phyloP scores from a whole-genome alignment of 2,329 filamentous ascomycete genomes.

The Fusarium proliferatum region DNA sequence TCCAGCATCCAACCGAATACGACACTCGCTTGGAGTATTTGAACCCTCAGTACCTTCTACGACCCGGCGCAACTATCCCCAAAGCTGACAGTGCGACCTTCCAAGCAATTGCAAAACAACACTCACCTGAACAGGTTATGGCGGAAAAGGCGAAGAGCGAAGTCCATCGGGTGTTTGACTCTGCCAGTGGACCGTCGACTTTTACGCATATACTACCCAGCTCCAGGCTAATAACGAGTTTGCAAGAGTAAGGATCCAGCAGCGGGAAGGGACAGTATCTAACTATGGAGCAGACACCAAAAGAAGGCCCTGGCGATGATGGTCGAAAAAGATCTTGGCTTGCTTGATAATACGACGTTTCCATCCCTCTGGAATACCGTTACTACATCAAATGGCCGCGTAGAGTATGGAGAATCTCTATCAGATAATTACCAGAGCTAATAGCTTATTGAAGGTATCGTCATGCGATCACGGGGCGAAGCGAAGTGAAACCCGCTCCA shows the following conservation, averaged over 20 bases:
- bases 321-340: background rate
- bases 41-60: background rate
- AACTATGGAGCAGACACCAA: background rate
- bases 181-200: background rate
- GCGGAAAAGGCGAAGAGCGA: background rate
- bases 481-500: fast-evolving
- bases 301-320: background rate
- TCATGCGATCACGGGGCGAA: background rate
- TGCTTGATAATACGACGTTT: background rate
- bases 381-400: background rate
- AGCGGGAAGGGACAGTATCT: fast-evolving
- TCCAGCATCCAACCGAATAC: background rate
- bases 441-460: background rate
- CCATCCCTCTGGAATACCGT: fast-evolving
- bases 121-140: background rate
- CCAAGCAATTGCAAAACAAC: background rate
- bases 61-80: background rate
- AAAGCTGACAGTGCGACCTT: background rate
- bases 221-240: background rate
- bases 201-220: background rate
- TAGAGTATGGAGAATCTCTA: fast-evolving
- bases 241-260: background rate
- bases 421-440: fast-evolving
- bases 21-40: background rate
- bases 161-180: background rate